Evolutionary conservation across 2,329 filamentous ascomycete genomes (phyloP), one percentile per base, ranked within the genome.

Genomic region (Xylariaceae sp.): DNA sequence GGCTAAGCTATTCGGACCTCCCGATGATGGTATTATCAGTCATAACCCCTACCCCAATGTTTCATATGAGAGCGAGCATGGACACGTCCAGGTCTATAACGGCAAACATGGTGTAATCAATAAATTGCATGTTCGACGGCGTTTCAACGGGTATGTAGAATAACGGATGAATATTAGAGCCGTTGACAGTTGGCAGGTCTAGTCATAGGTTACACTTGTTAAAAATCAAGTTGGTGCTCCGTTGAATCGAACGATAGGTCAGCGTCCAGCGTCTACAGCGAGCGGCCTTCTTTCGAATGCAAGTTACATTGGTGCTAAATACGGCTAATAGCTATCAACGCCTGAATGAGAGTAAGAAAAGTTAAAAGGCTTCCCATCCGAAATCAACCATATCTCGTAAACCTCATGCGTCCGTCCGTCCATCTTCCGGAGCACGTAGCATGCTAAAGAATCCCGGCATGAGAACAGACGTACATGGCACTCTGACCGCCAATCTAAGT

Each of bases 1-100:
- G 85, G 83, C 63, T 86, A 75, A 76, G 42, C 14, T 18, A 54
- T 21, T 43, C 20, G n/a, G 14, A 9, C 14, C 44, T 44, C n/a
- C n/a, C 23, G 19, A 20, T 14, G 41, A 20, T 43, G 12, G 20
- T 49, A 53, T 20, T 40, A 54, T 26, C 40, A 50, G 42, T 41
- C 44, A 45, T 41, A 43, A 44, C 37, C 45, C 18, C 18, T 20
- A 45, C 40, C 20, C 32, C 20, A 40, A 52, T 55, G 20, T 55
- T 53, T 43, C 4, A 60, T 46, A 56, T 43, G 40, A 56, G 56
- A 44, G 41, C 42, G 26, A 51, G 50, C 47, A 50, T 52, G 54
- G 45, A 46, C 40, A 29, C 55, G 56, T 45, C 29, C 45, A 20
- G 14, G 52, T 52, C 48, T 57, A 43, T 60, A 61, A 52, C 32